phyloP scores from a whole-genome alignment of 495 filamentous ascomycete genomes.

The Tuber calosporum region DNA sequence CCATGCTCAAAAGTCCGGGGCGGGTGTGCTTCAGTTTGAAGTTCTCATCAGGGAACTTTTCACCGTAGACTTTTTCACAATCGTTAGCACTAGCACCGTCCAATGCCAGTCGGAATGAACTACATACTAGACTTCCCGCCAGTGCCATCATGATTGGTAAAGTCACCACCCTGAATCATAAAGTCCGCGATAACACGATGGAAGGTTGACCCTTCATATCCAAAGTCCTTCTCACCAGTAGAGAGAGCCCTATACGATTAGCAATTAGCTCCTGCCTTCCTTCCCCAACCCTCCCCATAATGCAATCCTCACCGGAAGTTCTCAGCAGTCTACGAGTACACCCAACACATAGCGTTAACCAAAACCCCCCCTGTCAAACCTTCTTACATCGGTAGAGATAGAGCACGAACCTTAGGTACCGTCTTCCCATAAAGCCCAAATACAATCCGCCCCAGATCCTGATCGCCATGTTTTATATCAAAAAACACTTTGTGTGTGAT shows the following conservation, averaged over 20 bases:
- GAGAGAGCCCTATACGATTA: constrained; percentile 60
- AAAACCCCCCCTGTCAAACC: constrained; percentile 11
- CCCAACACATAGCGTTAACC: constrained; percentile 11
- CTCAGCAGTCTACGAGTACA: constrained; percentile 77
- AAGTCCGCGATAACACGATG: constrained; percentile 98
- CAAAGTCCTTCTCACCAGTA: constrained; percentile 94
- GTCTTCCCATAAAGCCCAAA: constrained; percentile 97
- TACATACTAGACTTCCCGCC: constrained; percentile 73
- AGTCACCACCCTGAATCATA: constrained; percentile 99
- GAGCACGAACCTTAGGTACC: constrained; percentile 65
- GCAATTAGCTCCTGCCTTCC: not conserved
- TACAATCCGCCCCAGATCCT: constrained; percentile 76
- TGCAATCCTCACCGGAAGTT: constrained; percentile 66
- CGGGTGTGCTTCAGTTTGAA: constrained; percentile 47
- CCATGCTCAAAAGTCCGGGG: constrained; percentile 69
- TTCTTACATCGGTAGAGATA: not conserved
- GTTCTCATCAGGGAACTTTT: constrained; percentile 37
- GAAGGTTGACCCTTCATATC: constrained; percentile 91
- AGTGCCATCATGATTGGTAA: constrained; percentile 91
- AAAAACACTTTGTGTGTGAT: constrained; percentile 97
- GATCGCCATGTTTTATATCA: constrained; percentile 84
- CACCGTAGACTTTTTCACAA: constrained; percentile 40
- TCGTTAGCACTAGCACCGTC: constrained; percentile 18
- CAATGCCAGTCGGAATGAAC: not conserved
- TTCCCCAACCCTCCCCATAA: not conserved